Conservation (phyloP, 441 rosid genomes). For the Gossypium schwendimanii region DNA sequence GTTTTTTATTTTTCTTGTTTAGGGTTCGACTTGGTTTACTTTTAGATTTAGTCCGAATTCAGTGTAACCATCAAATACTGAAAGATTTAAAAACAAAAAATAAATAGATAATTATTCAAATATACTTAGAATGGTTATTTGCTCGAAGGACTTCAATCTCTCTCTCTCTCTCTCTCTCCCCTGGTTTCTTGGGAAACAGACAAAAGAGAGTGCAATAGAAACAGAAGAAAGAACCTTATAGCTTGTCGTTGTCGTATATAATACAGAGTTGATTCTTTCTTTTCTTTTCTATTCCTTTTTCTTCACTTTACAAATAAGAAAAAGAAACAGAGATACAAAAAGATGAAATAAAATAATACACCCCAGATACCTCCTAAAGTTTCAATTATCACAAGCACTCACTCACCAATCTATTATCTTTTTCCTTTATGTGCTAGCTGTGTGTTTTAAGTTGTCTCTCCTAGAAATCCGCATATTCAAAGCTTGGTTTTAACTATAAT, state of each 20-base stretch:
- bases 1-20: too few relatives aligned
- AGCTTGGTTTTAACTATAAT: neutral
- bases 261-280: constrained; percentile 31
- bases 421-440: too few relatives aligned
- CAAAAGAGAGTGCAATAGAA: constrained; percentile 45
- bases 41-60: too few relatives aligned
- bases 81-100: too few relatives aligned
- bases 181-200: constrained; percentile 26
- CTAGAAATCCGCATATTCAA: constrained; percentile 32
- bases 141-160: neutral
- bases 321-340: neutral
- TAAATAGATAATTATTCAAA: too few relatives aligned
- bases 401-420: neutral
- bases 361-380: neutral
- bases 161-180: neutral
- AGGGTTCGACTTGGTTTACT: too few relatives aligned
- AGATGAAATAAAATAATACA: neutral
- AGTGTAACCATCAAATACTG: too few relatives aligned
- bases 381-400: neutral
- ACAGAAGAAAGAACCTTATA: constrained; percentile 43
- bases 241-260: constrained; percentile 31
- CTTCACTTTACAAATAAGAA: constrained; percentile 3
- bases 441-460: constrained; percentile 40
- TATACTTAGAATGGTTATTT: too few relatives aligned
- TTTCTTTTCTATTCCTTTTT: neutral